A percentile compares a stretch with the other conserved stretches of the same genome.
Conservation (phyloP, 1,284 basidiomycete species). For the Ustilago shanxiensis region DNA sequence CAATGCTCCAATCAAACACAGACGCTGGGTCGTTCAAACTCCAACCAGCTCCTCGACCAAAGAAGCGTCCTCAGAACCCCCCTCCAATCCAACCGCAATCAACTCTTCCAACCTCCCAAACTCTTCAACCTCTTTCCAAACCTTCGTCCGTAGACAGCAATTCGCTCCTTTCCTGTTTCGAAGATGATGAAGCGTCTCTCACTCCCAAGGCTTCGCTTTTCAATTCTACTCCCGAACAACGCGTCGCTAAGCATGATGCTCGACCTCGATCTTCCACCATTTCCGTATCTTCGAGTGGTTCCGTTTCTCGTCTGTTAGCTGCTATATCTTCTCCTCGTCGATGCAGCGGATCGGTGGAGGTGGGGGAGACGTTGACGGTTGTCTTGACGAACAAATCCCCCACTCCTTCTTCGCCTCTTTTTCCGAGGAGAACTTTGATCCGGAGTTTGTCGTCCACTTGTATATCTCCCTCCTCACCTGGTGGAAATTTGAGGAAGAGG, state of each 20-base stretch:
- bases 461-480: constrained; percentile 14
- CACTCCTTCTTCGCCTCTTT: constrained; percentile 32
- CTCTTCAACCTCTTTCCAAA: not conserved
- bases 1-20: constrained; percentile 36
- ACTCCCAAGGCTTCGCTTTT: constrained; percentile 25
- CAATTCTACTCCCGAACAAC: not conserved
- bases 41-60: constrained; percentile 43
- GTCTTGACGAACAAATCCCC: constrained; percentile 27
- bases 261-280: constrained; percentile 16
- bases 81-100: constrained; percentile 1
- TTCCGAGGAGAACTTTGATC: constrained; percentile 32
- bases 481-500: constrained; percentile 19
- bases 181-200: constrained; percentile 20
- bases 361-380: constrained; percentile 6
- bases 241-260: not conserved
- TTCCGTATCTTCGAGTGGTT: constrained; percentile 13
- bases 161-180: constrained; percentile 25
- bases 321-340: constrained; percentile 5
- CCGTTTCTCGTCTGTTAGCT: constrained; percentile 15
- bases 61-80: constrained; percentile 29
- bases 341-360: not conserved
- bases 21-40: constrained; percentile 31
- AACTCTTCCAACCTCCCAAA: not conserved
- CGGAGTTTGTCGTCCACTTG: constrained; percentile 40
- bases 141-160: not conserved